Evolutionary conservation across 2,329 filamentous ascomycete species (phyloP).

Genomic region (Phaeosphaeriaceae sp.): DNA sequence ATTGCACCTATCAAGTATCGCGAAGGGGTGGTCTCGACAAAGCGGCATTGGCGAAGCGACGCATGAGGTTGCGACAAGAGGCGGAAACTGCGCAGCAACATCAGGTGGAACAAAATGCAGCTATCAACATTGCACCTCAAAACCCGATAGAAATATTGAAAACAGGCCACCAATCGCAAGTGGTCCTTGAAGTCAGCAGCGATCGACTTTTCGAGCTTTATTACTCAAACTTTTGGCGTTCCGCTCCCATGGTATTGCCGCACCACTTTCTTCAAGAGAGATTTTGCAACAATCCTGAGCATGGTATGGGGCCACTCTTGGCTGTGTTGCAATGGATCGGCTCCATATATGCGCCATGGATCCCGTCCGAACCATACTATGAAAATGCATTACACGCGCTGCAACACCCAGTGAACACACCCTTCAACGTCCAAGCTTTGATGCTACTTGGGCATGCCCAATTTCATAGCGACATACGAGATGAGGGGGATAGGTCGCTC

Average conservation of each 20-base stretch:
- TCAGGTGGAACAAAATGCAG: neutral
- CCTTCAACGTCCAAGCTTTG: slow-evolving; percentile 74
- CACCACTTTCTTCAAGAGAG: slow-evolving; percentile 44
- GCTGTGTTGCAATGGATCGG: slow-evolving; percentile 36
- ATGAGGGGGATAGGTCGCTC: slow-evolving; percentile 70
- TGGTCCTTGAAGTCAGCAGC: slow-evolving; percentile 26
- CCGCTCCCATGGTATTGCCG: slow-evolving; percentile 61
- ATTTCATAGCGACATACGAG: slow-evolving; percentile 76
- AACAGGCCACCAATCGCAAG: neutral
- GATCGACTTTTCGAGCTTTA: slow-evolving; percentile 34
- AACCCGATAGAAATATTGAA: neutral
- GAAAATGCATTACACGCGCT: slow-evolving; percentile 20
- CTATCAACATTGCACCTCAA: neutral
- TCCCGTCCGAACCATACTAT: slow-evolving; percentile 31
- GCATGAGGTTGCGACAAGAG: slow-evolving; percentile 27
- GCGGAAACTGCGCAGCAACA: slow-evolving; percentile 17
- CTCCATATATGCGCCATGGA: slow-evolving; percentile 35
- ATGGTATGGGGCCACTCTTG: slow-evolving; percentile 24
- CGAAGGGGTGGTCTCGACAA: slow-evolving; percentile 38
- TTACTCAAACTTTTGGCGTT: slow-evolving; percentile 56
- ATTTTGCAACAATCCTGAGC: slow-evolving; percentile 9
- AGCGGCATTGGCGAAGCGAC: slow-evolving; percentile 31
- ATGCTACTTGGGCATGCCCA: slow-evolving; percentile 76
- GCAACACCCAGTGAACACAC: slow-evolving; percentile 21
- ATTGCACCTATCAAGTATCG: slow-evolving; percentile 33